phyloP scores from a whole-genome alignment of 306 rosid species.

The Begonia loranthoides region DNA sequence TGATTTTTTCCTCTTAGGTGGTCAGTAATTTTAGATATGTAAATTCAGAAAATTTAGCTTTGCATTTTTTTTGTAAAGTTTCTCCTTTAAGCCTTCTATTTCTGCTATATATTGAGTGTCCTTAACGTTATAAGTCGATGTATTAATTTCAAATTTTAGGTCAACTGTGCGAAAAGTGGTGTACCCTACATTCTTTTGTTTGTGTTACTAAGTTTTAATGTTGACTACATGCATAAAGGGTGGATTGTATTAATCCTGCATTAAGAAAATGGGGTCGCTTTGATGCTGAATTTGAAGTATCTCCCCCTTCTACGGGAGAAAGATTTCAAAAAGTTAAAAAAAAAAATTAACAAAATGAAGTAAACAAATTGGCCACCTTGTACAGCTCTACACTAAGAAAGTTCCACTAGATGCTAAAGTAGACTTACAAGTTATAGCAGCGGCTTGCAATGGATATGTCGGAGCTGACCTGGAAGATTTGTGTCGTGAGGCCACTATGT shows the following conservation, averaged over 20 bases:
- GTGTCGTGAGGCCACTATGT: conserved; percentile 56
- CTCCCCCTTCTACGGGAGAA: conserved; percentile 67
- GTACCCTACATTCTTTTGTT: conserved; percentile 2
- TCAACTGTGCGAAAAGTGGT: neutral
- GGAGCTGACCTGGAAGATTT: conserved; percentile 91
- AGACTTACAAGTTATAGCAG: conserved; percentile 57
- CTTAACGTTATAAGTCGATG: conserved; percentile 1
- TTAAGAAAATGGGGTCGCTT: conserved; percentile 79
- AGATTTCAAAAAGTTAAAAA: conserved; percentile 29
- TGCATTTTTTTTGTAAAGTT: neutral
- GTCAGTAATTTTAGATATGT: no score
- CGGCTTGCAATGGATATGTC: conserved; percentile 83
- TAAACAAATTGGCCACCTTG: neutral
- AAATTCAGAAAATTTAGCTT: no score
- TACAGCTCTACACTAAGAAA: conserved; percentile 72
- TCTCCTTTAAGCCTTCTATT: neutral
- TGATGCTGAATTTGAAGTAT: conserved; percentile 81
- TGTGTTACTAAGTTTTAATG: conserved; percentile 3
- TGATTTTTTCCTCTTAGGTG: neutral
- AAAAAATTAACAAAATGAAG: no score
- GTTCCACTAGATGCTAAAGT: conserved; percentile 36
- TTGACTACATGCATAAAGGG: conserved; percentile 26
- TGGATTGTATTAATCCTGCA: conserved; percentile 80
- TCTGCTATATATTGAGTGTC: neutral
- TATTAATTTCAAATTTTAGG: neutral